These are phyloP conservation scores for Curvularia verruculosa DNA, from an alignment of 2,329 filamentous ascomycete genomes.

Conservation along the genomic window DNA sequence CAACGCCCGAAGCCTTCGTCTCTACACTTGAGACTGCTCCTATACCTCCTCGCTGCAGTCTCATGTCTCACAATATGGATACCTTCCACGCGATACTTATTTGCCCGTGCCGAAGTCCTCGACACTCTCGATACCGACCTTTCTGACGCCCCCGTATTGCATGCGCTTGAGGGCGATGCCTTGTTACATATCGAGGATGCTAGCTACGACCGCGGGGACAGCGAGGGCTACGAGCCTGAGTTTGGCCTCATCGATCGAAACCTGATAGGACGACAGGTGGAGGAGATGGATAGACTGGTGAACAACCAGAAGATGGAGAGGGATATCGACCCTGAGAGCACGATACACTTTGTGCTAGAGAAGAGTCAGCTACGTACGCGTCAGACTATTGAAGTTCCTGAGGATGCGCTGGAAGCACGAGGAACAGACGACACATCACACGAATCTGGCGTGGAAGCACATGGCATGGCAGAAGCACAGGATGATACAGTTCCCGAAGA, in stretches of 20 bases:
- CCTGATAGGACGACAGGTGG: constrained; percentile 65
- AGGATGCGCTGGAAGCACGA: constrained; percentile 37
- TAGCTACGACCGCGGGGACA: constrained; percentile 39
- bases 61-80: constrained; percentile 67
- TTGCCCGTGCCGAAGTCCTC: constrained; percentile 64
- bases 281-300: constrained; percentile 56
- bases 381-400: constrained; percentile 31
- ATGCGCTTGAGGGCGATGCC: constrained; percentile 50
- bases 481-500: neutral
- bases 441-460: neutral
- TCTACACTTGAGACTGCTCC: constrained; percentile 73
- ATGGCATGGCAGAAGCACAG: neutral
- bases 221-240: constrained; percentile 62
- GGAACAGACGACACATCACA: constrained; percentile 20
- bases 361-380: constrained; percentile 60
- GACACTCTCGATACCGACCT: constrained; percentile 17
- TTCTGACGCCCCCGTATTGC: constrained; percentile 20
- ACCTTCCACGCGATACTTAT: constrained; percentile 60
- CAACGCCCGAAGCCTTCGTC: constrained; percentile 64
- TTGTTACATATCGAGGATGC: constrained; percentile 44
- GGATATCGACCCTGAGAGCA: constrained; percentile 68
- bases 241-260: constrained; percentile 67
- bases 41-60: constrained; percentile 67
- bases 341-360: constrained; percentile 69
- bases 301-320: constrained; percentile 70